Conservation (phyloP, 495 filamentous ascomycete species). For the Filosporella fistucella region DNA sequence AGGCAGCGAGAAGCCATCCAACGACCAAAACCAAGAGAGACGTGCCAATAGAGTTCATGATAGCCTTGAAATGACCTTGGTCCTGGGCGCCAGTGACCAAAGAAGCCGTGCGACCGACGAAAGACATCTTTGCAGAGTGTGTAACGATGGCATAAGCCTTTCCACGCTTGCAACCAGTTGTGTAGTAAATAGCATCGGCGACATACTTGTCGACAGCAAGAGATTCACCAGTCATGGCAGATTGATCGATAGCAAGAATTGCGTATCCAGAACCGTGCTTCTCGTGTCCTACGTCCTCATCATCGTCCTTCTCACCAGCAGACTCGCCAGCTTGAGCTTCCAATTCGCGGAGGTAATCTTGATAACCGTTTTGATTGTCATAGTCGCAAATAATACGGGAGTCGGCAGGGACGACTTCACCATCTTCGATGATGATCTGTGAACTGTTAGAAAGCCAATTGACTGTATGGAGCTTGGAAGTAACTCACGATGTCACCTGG, state of each 20-base stretch:
- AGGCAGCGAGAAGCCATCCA: slow-evolving; percentile 65
- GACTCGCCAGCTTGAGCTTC: slow-evolving; percentile 50
- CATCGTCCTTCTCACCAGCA: slow-evolving; percentile 49
- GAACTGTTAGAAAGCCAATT: neutral
- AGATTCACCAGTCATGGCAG: slow-evolving; percentile 74
- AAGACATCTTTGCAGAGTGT: slow-evolving; percentile 60
- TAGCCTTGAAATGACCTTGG: slow-evolving; percentile 74
- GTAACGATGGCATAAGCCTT: slow-evolving; percentile 66
- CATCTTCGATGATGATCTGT: slow-evolving; percentile 67
- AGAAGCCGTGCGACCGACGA: slow-evolving; percentile 68
- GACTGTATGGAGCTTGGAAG: neutral
- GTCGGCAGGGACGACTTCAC: slow-evolving; percentile 70
- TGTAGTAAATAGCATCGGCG: slow-evolving; percentile 68
- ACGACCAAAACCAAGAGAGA: slow-evolving; percentile 66
- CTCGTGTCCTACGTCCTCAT: slow-evolving; percentile 47
- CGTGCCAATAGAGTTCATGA: slow-evolving; percentile 75
- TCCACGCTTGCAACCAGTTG: slow-evolving; percentile 74
- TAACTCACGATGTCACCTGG: slow-evolving; percentile 73
- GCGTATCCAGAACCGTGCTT: slow-evolving; percentile 54
- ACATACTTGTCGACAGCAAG: slow-evolving; percentile 75
- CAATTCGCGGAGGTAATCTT: slow-evolving; percentile 55
- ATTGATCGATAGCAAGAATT: slow-evolving; percentile 66
- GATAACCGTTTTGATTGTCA: slow-evolving; percentile 63
- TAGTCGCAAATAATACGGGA: slow-evolving; percentile 74
- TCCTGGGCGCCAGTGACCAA: slow-evolving; percentile 69